Conservation (phyloP, 345 rosid genomes). For the Gossypium stocksii region DNA sequence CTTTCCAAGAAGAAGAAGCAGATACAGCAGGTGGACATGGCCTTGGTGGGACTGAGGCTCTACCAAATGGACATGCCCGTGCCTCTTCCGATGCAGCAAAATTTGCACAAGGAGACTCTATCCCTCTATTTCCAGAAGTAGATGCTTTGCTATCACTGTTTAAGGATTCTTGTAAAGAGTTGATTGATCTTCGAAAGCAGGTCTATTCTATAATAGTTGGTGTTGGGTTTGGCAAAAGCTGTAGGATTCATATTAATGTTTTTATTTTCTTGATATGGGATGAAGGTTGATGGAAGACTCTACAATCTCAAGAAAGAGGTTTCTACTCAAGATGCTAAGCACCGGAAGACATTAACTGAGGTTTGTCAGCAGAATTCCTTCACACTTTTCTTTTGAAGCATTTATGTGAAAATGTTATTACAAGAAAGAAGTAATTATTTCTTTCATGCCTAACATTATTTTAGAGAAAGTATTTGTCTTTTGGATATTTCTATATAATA, state of each 20-base stretch:
- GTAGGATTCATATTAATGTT: slow-evolving; percentile 11
- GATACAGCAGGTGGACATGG: slow-evolving; percentile 70
- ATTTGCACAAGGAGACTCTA: slow-evolving; percentile 43
- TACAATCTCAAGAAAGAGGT: slow-evolving; percentile 86
- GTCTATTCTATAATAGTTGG: slow-evolving; percentile 26
- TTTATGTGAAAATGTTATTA: background rate
- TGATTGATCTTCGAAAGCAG: slow-evolving; percentile 88
- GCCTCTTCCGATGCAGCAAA: slow-evolving; percentile 54
- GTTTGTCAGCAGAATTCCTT: slow-evolving; percentile 34
- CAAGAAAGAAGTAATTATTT: slow-evolving; percentile 5
- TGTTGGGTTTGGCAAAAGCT: background rate
- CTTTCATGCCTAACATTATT: background rate
- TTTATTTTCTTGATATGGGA: slow-evolving; percentile 22
- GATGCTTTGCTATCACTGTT: slow-evolving; percentile 79
- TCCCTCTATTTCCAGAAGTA: slow-evolving; percentile 94
- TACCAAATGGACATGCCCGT: slow-evolving; percentile 65
- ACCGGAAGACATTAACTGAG: slow-evolving; percentile 91
- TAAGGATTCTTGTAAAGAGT: slow-evolving; percentile 85
- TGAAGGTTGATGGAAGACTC: slow-evolving; percentile 86
- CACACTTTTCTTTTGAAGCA: background rate
- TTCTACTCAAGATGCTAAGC: slow-evolving; percentile 86
- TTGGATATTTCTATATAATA: background rate
- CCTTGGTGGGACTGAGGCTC: slow-evolving; percentile 51
- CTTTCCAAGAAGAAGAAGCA: slow-evolving; percentile 78
- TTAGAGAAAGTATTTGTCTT: background rate